These are phyloP conservation scores for Boletales sp. DNA, from an alignment of 768 basidiomycete genomes.

Conservation along the genomic window DNA sequence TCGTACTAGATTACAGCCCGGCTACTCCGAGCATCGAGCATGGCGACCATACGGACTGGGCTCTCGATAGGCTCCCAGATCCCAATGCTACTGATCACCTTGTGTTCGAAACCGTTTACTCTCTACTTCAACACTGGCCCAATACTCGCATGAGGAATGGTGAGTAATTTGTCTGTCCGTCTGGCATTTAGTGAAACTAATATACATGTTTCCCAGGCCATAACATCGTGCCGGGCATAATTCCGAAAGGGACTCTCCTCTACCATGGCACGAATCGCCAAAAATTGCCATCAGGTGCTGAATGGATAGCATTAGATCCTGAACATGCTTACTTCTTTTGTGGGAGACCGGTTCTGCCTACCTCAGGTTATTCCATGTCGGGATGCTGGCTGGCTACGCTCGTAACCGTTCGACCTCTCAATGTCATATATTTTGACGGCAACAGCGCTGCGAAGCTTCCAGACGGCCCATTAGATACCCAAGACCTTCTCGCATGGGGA, in stretches of 20 bases:
- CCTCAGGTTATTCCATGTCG: neutral
- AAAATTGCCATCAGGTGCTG: slow-evolving; percentile 24
- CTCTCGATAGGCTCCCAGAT: slow-evolving; percentile 17
- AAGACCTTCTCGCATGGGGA: too few species aligned
- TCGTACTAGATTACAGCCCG: neutral
- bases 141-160: slow-evolving; percentile 46
- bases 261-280: slow-evolving; percentile 27
- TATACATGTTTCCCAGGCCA: slow-evolving; percentile 16
- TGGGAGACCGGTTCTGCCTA: neutral
- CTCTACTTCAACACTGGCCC: slow-evolving; percentile 41
- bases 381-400: slow-evolving; percentile 17
- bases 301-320: slow-evolving; percentile 36
- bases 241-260: slow-evolving; percentile 34
- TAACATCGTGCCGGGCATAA: slow-evolving; percentile 28
- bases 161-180: slow-evolving; percentile 6
- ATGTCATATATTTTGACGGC: slow-evolving; percentile 26
- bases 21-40: too few species aligned
- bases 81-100: slow-evolving; percentile 25
- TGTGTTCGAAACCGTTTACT: slow-evolving; percentile 23
- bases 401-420: slow-evolving; percentile 31
- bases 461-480: too few species aligned
- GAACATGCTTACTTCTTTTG: slow-evolving; percentile 42
- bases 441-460: too few species aligned
- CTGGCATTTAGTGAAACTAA: neutral
- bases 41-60: slow-evolving; percentile 14